Evolutionary conservation across 306 rosid species (phyloP), one percentile per base, ranked within the genome.

Genomic region (apple (Malus domestica)): DNA sequence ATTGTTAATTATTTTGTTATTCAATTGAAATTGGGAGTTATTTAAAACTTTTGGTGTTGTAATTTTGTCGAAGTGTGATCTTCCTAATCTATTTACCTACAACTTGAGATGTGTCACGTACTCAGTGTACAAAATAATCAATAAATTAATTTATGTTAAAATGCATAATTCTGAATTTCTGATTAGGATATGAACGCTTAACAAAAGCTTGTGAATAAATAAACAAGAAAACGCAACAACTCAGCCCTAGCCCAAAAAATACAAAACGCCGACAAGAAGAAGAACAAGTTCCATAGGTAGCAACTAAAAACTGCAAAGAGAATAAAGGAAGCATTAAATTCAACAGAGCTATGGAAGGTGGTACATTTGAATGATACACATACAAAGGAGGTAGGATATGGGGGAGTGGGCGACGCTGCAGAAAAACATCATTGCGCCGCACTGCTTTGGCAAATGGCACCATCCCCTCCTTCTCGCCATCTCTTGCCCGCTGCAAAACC

Each of bases 371-470:
- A 52, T 11, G 74, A 71, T 52, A 6, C 18, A 52, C 10, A 71
- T 30, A 13, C 16, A 49, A 1, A 15, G 55, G 30, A 22, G 22
- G 32, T 3, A 4, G 70, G 49, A 10, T n/a, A 5, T 49, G 55
- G 55, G 54, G 20, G 55, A 46, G 49, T 20, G 49, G 27, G 70
- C 27, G 25, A 35, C 5, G 70, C 16, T 35, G 49, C 4, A 66
- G 49, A 32, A 64, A 65, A 12, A 65, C 8, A 70, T 70, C 44
- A 71, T 71, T 71, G 75, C 75, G 70, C 70, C 70, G 70, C 70
- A 35, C 70, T 66, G 29, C 49, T 10, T 66, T 35, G 49, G 27
- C 70, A 66, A 66, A 33, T 66, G 70, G 15, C 46, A 65, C 49
- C 70, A 66, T 19, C 16, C 49, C 27, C 29, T 20, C 22, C 62